A percentile compares a stretch with the other conserved stretches of the same genome.
These are phyloP conservation scores for Hypoxylon sp. DNA, from an alignment of 2,329 filamentous ascomycete species.

Conservation along the genomic window DNA sequence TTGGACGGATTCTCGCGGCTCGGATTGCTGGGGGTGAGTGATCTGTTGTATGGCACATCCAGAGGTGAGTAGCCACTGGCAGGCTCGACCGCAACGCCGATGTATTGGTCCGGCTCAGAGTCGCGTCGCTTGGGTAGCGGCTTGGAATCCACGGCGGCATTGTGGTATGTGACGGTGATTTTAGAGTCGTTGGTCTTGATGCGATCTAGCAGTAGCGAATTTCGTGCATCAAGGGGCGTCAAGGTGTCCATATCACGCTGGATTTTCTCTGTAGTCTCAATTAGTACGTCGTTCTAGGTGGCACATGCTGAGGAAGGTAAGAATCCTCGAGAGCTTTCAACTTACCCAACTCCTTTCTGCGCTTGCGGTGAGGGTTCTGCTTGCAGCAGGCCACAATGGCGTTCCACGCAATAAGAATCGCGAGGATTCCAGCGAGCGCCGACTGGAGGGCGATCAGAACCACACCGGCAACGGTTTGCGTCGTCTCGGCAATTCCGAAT, in stretches of 20 bases:
- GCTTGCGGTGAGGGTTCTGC: conserved; percentile 89
- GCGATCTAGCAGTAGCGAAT: conserved; percentile 79
- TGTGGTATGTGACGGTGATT: conserved; percentile 54
- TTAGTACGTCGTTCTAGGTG: conserved; percentile 58
- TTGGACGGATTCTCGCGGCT: conserved; percentile 51
- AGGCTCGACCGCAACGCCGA: conserved; percentile 36
- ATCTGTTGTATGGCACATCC: conserved; percentile 44
- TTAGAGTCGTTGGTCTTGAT: conserved; percentile 48
- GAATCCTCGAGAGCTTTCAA: conserved; percentile 26
- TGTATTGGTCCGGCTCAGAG: conserved; percentile 48
- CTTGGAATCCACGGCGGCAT: conserved; percentile 49
- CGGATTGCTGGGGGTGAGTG: conserved; percentile 50
- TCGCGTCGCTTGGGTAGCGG: conserved; percentile 38
- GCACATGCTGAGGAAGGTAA: conserved; percentile 19
- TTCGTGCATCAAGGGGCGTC: conserved; percentile 86
- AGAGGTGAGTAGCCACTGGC: conserved; percentile 41
- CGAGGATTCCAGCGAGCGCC: conserved; percentile 80
- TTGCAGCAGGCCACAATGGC: conserved; percentile 83
- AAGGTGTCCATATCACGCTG: conserved; percentile 81
- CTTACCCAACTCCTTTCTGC: conserved; percentile 89
- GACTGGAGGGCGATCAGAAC: conserved; percentile 93
- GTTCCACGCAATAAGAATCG: conserved; percentile 88
- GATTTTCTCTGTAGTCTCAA: conserved; percentile 75
- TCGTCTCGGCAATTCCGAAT: conserved; percentile 87
- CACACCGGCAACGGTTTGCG: conserved; percentile 93